phyloP scores from a whole-genome alignment of 352 stramenopile genomes.

The Phytophthora sp. region DNA sequence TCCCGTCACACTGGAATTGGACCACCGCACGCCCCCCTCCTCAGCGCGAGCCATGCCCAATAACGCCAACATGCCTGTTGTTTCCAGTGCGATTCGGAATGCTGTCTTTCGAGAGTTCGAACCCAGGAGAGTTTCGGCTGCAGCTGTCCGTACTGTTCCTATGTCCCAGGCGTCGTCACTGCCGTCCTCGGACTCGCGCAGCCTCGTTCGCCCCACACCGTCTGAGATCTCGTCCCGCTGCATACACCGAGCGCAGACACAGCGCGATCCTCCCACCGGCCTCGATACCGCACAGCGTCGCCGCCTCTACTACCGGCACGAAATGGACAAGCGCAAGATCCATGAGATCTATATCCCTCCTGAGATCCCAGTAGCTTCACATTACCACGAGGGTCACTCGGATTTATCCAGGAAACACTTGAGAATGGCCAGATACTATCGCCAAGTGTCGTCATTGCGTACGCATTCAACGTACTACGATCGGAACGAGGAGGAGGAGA shows the following conservation, averaged over 20 bases:
- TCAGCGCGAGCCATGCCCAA: neutral
- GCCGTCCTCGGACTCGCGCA: neutral
- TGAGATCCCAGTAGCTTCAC: conserved; percentile 5
- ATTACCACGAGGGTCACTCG: neutral
- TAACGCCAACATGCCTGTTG: neutral
- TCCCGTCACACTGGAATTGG: neutral
- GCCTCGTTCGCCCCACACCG: conserved; percentile 6
- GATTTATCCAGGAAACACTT: conserved; percentile 7
- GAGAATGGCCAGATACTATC: conserved; percentile 10
- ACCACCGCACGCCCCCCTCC: neutral
- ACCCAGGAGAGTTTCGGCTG: neutral
- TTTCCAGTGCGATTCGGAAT: conserved; percentile 14
- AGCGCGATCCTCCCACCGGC: neutral
- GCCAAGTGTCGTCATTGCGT: neutral
- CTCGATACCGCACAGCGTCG: conserved; percentile 3
- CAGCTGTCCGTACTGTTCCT: neutral
- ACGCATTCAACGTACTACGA: conserved; percentile 8
- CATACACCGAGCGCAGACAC: neutral
- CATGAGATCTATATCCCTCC: conserved; percentile 19
- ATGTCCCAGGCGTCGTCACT: neutral
- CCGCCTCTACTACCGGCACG: conserved; percentile 23
- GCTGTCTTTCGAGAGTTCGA: conserved; percentile 14
- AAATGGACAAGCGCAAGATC: conserved; percentile 23
- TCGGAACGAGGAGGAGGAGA: neutral
- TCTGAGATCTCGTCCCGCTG: conserved; percentile 4